Base-by-base conservation (phyloP, 441 rosid genomes). In the Pelargonium cotyledonis region DNA sequence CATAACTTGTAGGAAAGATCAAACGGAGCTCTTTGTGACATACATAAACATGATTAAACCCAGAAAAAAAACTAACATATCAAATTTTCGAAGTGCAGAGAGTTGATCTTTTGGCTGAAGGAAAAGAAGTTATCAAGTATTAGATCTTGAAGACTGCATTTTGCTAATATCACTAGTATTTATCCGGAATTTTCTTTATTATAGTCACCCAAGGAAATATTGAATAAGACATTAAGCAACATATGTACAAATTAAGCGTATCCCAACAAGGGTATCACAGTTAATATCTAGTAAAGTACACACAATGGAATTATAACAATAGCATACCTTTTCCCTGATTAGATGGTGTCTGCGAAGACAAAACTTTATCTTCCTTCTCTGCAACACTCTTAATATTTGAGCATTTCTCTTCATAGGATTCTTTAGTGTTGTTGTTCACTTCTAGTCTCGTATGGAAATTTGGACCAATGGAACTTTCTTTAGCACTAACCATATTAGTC, bases 261-360 rank as follows among this genome's bases (percentile, higher is more conserved):
- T 16, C 58, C 58, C 58, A 51, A 51, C 58, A 51, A 51, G 58
- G 58, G 58, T n/a, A n/a, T 51, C 58, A 51, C 58, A 14, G 16
- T 12, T n/a, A n/a, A n/a, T n/a, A 51, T 15, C 58, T 51, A 51
- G 58, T 11, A 14, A 14, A 51, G 47, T 69, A 57, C 60, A 41
- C 19, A 64, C 44, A 14, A 41, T 51, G 8, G 31, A 23, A 8
- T 66, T 49, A 15, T 63, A 65, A 75, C 31, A 71, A 61, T 11
- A 67, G 73, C 92, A 80, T 84, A 95, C 98, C 16, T 16, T 82
- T 84, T 40, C 72, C 85, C 70, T 78, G 80, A 74, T 69, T 74
- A 40, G 78, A 65, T 43, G 85, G 80, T 63, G 80, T 71, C 68
- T 80, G 84, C 3, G 76, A 77, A 35, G 84, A 75, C 43, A 73